Percentiles rank a stretch among this genome's conserved stretches.
phyloP scores from a whole-genome alignment of 345 rosid species.

The Acer yangbiense region DNA sequence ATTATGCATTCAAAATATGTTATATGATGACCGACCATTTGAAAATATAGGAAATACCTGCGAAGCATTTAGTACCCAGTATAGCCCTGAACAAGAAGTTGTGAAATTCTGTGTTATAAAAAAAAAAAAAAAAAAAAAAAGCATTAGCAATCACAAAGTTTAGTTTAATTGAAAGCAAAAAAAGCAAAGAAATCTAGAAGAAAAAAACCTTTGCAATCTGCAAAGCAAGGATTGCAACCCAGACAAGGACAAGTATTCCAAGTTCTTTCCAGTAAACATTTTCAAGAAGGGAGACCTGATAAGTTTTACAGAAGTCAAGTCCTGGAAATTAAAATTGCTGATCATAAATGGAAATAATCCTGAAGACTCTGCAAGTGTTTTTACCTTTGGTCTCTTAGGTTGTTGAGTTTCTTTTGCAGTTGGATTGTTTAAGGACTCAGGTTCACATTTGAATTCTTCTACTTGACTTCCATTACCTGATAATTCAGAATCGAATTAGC shows the following conservation, averaged over 20 bases:
- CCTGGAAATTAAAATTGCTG: background rate
- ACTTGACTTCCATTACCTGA: constrained; percentile 26
- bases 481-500: too few species aligned
- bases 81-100: constrained; percentile 39
- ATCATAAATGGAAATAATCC: background rate
- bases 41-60: constrained; percentile 27
- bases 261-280: constrained; percentile 49
- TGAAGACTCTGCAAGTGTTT: background rate
- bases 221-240: constrained; percentile 43
- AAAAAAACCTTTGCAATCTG: constrained; percentile 46
- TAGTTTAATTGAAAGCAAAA: background rate
- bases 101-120: constrained; percentile 39
- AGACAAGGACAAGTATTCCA: constrained; percentile 44
- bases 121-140: too few species aligned
- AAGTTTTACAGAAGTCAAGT: background rate
- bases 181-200: background rate
- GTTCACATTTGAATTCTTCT: constrained; percentile 27
- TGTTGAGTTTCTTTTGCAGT: constrained; percentile 13
- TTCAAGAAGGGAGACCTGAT: constrained; percentile 42
- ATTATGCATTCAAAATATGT: too few species aligned
- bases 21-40: too few species aligned
- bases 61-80: constrained; percentile 38
- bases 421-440: constrained; percentile 20
- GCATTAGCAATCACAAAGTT: background rate
- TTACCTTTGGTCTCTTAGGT: constrained; percentile 28